These are phyloP conservation scores for Tricholoma bakamatsutake DNA, from an alignment of 768 basidiomycete genomes.

Conservation along the genomic window DNA sequence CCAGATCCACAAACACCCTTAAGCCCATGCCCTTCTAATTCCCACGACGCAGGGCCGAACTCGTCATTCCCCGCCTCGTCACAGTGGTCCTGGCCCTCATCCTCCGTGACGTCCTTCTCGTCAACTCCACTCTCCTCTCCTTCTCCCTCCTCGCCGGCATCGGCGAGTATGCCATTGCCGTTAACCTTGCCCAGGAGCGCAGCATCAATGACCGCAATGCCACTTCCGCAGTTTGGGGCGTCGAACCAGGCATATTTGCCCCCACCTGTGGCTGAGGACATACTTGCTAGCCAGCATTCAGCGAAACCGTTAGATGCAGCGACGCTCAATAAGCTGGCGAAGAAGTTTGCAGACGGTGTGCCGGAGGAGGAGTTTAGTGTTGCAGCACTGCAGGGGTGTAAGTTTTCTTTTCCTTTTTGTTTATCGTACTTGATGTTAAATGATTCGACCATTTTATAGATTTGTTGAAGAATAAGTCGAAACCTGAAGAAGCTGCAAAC, in stretches of 20 bases:
- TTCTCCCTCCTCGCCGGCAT: slow-evolving; percentile 29
- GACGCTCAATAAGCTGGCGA: slow-evolving; percentile 63
- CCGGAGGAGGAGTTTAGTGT: slow-evolving; percentile 87
- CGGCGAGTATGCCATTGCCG: slow-evolving; percentile 17
- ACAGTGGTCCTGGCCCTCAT: slow-evolving; percentile 15
- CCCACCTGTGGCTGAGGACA: slow-evolving; percentile 57
- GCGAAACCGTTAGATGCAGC: slow-evolving; percentile 60
- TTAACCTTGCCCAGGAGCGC: slow-evolving; percentile 9
- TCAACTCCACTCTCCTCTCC: slow-evolving; percentile 41
- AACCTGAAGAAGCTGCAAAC: slow-evolving; percentile 69
- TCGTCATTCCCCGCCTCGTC: slow-evolving; percentile 24
- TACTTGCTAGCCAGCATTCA: slow-evolving; percentile 51
- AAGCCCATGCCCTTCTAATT: neutral
- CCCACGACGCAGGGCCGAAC: slow-evolving; percentile 6
- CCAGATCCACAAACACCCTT: slow-evolving; percentile 21
- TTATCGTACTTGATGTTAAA: neutral
- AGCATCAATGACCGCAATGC: slow-evolving; percentile 16
- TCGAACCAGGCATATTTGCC: slow-evolving; percentile 58
- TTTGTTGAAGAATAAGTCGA: slow-evolving; percentile 78
- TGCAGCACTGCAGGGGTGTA: slow-evolving; percentile 86
- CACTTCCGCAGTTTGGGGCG: slow-evolving; percentile 42
- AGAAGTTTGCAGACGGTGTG: slow-evolving; percentile 73
- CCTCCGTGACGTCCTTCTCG: slow-evolving; percentile 26
- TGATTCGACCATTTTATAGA: slow-evolving; percentile 34
- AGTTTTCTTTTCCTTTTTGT: slow-evolving; percentile 31